These are phyloP conservation scores for Teratosphaeriaceae sp. DNA, from an alignment of 2,329 filamentous ascomycete genomes.

Conservation along the genomic window DNA sequence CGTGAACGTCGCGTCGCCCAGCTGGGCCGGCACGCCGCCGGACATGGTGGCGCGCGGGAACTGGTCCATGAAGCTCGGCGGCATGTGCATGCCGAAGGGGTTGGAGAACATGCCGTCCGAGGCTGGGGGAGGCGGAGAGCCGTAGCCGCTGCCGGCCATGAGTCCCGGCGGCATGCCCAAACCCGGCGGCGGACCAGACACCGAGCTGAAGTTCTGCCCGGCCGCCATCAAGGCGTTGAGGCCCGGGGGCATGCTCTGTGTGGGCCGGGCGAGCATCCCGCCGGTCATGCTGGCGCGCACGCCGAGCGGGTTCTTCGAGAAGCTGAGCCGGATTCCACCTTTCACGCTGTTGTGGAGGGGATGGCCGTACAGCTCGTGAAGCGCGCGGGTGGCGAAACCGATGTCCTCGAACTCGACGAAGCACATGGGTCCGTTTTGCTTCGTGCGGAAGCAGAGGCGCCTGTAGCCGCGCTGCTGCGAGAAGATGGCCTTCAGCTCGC, in stretches of 20 bases:
- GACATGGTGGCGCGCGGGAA: background rate
- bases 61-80: background rate
- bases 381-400: slow-evolving; percentile 81
- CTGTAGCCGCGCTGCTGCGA: slow-evolving; percentile 93
- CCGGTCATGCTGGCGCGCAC: slow-evolving; percentile 70
- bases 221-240: slow-evolving; percentile 53
- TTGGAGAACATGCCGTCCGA: slow-evolving; percentile 26
- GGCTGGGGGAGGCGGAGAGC: slow-evolving; percentile 11
- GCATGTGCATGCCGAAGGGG: slow-evolving; percentile 17
- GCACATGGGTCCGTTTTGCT: slow-evolving; percentile 95
- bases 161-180: slow-evolving; percentile 60
- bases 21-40: background rate
- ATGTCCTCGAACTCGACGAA: slow-evolving; percentile 98
- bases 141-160: slow-evolving; percentile 11
- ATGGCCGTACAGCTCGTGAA: slow-evolving; percentile 83
- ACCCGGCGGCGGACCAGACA: slow-evolving; percentile 67
- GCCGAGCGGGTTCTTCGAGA: slow-evolving; percentile 94
- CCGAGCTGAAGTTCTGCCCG: slow-evolving; percentile 58
- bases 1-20: slow-evolving; percentile 1
- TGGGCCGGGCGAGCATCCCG: slow-evolving; percentile 45
- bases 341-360: slow-evolving; percentile 87
- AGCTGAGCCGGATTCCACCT: slow-evolving; percentile 89
- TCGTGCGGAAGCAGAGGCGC: slow-evolving; percentile 87
- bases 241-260: slow-evolving; percentile 48
- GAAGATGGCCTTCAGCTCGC: slow-evolving; percentile 91